Base-by-base conservation (phyloP, 345 rosid species). In the Populus simonii region DNA sequence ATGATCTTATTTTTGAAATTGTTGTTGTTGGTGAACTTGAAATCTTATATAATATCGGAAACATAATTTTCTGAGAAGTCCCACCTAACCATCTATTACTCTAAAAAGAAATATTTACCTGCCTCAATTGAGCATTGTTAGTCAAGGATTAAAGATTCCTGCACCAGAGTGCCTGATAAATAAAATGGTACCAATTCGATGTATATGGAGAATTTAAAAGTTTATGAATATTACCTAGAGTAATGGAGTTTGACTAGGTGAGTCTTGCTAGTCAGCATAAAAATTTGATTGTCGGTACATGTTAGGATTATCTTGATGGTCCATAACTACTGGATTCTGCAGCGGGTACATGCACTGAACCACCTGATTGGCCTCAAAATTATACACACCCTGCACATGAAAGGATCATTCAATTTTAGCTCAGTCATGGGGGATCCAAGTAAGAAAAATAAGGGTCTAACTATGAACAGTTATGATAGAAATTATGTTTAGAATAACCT, bases 211-310 rank as follows among this genome's bases (percentile, higher is more conserved):
- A 53, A 53, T 22, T 53, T 53, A 53, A 20, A 53, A 18, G 3
- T 53, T 20, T 8, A 63, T 68, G 62, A 43, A 35, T 36, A 33
- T 45, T 78, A 85, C 88, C 72, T 78, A 84, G 20, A 85, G 70
- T 41, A 80, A 72, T 16, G 72, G 84, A 66, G 76, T 68, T 76
- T 80, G 77, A 63, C 38, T 27, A 25, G 79, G 66, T 16, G 80
- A 70, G 74, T 70, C 79, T 16, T 63, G 80, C 55, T 78, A 84
- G 29, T 82, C 78, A 41, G 77, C 29, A 31, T 70, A 82, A 68
- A 80, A 80, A 80, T 78, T 80, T 55, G 85, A 72, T 57, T 63
- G 80, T 47, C 75, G 82, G 73, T 45, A 73, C 80, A 82, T 35
- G 61, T 82, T 75, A 27, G 79, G 73, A 75, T 25, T 55, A 66